Percentiles rank a stretch among this genome's conserved stretches.
These are phyloP conservation scores for Firmiana major DNA, from an alignment of 345 rosid species.

Conservation along the genomic window DNA sequence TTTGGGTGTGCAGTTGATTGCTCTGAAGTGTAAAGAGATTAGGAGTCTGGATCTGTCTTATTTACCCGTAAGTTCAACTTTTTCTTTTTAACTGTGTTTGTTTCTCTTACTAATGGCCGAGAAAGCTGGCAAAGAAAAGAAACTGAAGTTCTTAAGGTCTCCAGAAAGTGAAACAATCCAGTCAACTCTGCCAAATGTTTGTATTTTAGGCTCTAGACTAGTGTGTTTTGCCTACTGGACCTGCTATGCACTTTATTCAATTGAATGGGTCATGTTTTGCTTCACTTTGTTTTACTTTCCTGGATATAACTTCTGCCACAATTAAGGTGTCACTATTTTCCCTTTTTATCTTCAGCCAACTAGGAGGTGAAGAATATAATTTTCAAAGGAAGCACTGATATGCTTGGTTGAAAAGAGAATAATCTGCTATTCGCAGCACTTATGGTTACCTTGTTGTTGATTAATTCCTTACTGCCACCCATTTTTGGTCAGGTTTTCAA, in stretches of 20 bases:
- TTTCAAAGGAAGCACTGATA: neutral
- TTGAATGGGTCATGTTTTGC: neutral
- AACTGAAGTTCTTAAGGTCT: neutral
- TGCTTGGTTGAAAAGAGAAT: constrained; percentile 4
- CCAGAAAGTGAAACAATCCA: neutral
- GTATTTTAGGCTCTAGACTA: neutral
- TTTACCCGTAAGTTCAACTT: constrained; percentile 31
- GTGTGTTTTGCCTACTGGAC: neutral
- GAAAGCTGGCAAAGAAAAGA: neutral
- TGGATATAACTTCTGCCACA: neutral
- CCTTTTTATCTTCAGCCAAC: too few relatives aligned
- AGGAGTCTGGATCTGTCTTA: constrained; percentile 44
- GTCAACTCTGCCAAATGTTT: neutral
- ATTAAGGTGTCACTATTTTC: neutral
- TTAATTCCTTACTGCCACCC: neutral
- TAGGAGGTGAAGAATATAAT: neutral
- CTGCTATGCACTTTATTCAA: neutral
- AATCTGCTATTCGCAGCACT: neutral
- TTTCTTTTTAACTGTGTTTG: neutral
- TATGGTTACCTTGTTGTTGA: neutral
- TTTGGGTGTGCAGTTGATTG: constrained; percentile 46
- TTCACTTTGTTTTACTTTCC: neutral
- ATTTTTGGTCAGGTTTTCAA: neutral
- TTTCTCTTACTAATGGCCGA: neutral
- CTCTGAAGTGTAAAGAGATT: constrained; percentile 40